Base-by-base conservation (phyloP, 306 rosid genomes). In the Senna siamea region DNA sequence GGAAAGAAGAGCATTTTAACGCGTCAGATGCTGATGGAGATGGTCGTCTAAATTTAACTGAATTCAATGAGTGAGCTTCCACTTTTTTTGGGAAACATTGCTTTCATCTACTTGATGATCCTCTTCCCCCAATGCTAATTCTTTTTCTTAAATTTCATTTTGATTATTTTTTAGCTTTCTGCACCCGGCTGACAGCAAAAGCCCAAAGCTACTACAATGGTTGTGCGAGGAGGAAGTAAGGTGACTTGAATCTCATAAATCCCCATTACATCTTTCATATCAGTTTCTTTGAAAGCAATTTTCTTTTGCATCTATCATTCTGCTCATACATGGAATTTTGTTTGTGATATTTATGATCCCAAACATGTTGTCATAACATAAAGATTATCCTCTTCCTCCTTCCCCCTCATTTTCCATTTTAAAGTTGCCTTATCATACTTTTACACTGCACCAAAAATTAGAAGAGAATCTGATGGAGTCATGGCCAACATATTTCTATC, bases 141-240 rank as follows among this genome's bases (percentile, higher is more conserved):
- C 35, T 17, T 71, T 51, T 54, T 66, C 30, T 23, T 59, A 4
- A 48, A 48, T 66, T 53, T 59, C 19, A 28, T 28, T 47, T 61
- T 82, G 15, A 40, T 78, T 18, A 14, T 78, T 35, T 63, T 76
- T 51, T 82, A 94, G 99, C 84, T 94, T 94, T 85, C 87, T 87
- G 57, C 99, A 94, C 65, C 96, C 99, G 5, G 94, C 99, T 50
- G 99, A 94, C 82, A 92, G 92, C 84, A 84, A 84, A 62, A 94
- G 83, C 70, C 86, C 88, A 61, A 92, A 87, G 89, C 84, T 94
- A 70, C 88, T 80, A 57, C 82, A 79, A 2, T 94, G 99, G 99
- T 69, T 94, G 82, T 88, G 96, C 86, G 82, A 78, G 90, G 97
- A 94, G 90, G 99, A 94, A 83, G 74, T 94, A 72, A 87, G 99